Base-by-base conservation (phyloP, 371 early-diverging fungal species). In the Pancytospora philotis region DNA sequence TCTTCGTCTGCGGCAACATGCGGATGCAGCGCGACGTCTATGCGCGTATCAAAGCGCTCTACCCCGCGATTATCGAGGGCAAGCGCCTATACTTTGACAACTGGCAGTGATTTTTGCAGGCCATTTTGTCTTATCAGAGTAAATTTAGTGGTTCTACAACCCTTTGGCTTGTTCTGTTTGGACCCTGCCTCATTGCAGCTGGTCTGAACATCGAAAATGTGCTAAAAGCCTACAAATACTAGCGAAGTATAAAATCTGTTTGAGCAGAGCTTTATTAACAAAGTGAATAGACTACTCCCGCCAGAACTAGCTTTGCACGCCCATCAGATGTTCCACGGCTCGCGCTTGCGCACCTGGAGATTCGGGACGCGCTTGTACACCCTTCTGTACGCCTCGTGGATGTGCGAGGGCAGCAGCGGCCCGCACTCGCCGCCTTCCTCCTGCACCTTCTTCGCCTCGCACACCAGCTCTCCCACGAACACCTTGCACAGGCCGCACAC, bases 401-500 rank as follows among this genome's bases (percentile, higher is more conserved):
- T 73, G 74, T 91, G 90, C 25, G 87, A 88, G 0, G 91, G 90
- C 35, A 85, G 78, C 27, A 30, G 86, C 86, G 4, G 81, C 74
- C 80, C 82, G 30, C 28, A 32, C n/a, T 82, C 74, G n/a, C 64
- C 49, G 53, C 60, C 67, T 31, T 75, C 77, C 25, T 59, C 50
- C 48, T 76, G 80, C 19, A 80, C 74, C 34, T 64, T 45, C 50
- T 78, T 81, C 84, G 88, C 91, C 77, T 85, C 83, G 75, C 90
- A 91, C 2, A 91, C 85, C 68, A 94, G 87, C 72, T 94, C 92
- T 25, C 93, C 92, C 0, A 93, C 88, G 83, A 90, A 95, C 10
- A 95, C 87, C 76, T 95, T 95, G 38, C 89, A 84, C 66, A 90
- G 87, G 34, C 93, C 95, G 30, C 89, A 88, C 0, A 94, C 86